Base-by-base conservation (phyloP, 2,329 filamentous ascomycete species). In the Clonostachys rhizophaga region DNA sequence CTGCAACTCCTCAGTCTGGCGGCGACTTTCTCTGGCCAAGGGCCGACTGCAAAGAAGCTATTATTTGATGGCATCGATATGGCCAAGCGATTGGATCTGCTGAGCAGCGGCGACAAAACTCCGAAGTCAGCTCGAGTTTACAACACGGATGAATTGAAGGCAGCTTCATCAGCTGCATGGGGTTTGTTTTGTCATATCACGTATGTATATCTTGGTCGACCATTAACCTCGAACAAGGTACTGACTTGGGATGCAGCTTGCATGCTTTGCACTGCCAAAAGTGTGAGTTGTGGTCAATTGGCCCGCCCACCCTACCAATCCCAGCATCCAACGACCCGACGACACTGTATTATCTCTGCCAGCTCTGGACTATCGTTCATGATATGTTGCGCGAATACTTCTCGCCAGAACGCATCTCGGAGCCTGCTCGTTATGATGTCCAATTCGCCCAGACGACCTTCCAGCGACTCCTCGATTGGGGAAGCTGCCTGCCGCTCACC, bases 1-100 rank as follows among this genome's bases (percentile, higher is more conserved):
- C 24, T 49, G 11, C 42, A 52, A 34, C 41, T 52, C 9, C 36
- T 52, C 6, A 52, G 47, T 41, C 41, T 52, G 10, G 48, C 45
- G 2, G 48, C 47, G 5, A 34, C 30, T 8, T 49, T 44, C 37
- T 34, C 35, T 8, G 50, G 50, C 17, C 17, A 44, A 8, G 50
- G 50, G 10, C n/a, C 33, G 7, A 41, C n/a, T 35, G 40, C 41
- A n/a, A 35, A 30, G 14, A 30, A 42, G n/a, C 36, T 49, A 7
- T 43, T 49, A 13, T 34, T 18, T 10, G 34, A 52, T 13, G 46
- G 24, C 8, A 39, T 52, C 6, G 4, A 11, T 6, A 45, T 52
- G 45, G 50, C 47, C 13, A 34, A 39, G 11, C 18, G 46, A 24
- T 42, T 52, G 34, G 35, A 36, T 4, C 37, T 52, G 12, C 20